Evolutionary conservation across 208 protist genomes (phyloP), one percentile per base, ranked within the genome.

Genomic region (Vickermania spadyakhi): DNA sequence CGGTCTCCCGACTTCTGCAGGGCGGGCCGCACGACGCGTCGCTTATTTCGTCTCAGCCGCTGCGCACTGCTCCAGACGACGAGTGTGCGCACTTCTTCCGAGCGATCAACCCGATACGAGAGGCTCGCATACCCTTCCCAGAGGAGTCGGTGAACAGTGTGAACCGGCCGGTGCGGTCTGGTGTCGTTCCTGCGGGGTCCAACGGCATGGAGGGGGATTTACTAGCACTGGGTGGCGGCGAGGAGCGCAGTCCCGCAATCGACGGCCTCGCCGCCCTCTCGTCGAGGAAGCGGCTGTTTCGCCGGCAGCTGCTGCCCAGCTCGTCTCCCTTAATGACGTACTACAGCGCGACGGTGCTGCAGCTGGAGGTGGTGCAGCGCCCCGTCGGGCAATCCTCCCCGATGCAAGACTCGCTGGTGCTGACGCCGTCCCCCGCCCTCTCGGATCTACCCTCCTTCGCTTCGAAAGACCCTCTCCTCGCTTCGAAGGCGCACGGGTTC

Each of bases 301-400:
- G 18, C 56, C 62, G 55, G 18, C 45, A 63, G 13, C 53, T 58
- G 21, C 57, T 83, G 25, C 76, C 76, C 2, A 52, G 58, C 3
- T 45, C 66, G 2, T 88, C 81, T 5, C 81, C 81, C 1, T 75
- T 88, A 21, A 77, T 88, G 50, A 63, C 63, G 45, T 58, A 82
- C 65, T 88, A 79, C 68, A 66, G 68, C 21, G 56, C 49, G 14
- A 22, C 56, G 5, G 61, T 63, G 41, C 56, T 78, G 25, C 2
- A 66, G 31, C 22, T 73, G 2, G 49, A 45, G 36, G 36, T 45
- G 36, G 36, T 7, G 36, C 36, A 45, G 36, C 36, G 11, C 7
- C 11, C 36, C 11, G 36, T 45, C 18, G 18, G 36, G 11, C 7
- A 7, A 7, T 45, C 36, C 36, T 7, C 36, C 18, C 18, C 36